Percentiles rank a stretch among this genome's conserved stretches.
phyloP scores from a whole-genome alignment of 306 rosid species.

The Luffa acutangula region DNA sequence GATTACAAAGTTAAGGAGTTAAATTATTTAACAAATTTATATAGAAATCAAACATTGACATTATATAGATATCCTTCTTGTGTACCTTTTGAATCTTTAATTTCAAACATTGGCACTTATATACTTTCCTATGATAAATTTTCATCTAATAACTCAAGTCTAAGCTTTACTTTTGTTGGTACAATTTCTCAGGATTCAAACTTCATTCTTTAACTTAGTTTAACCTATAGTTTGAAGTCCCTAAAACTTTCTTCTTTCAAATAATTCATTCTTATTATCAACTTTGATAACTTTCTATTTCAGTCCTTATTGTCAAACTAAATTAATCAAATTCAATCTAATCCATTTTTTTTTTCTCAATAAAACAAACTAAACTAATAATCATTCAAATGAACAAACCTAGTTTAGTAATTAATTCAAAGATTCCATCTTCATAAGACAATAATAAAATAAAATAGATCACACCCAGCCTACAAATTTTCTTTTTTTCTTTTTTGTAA shows the following conservation, averaged over 20 bases:
- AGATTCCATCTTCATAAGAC: not conserved
- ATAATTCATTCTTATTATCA: not conserved
- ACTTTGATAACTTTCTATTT: not conserved
- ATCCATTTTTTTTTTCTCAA: not conserved
- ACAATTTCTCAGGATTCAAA: not conserved
- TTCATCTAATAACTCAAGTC: not conserved
- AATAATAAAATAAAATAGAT: not conserved
- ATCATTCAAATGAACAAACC: not conserved
- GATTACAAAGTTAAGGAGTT: too few relatives aligned
- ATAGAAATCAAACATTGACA: too few relatives aligned
- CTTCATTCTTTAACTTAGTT: not conserved
- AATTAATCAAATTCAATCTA: not conserved
- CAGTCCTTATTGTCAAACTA: not conserved
- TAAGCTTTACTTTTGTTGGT: not conserved
- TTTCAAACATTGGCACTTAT: not conserved
- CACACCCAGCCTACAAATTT: not conserved
- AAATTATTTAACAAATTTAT: too few relatives aligned
- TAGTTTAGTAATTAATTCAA: not conserved
- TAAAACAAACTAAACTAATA: not conserved
- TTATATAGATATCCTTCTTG: not conserved
- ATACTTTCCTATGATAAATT: too few relatives aligned
- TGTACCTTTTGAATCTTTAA: not conserved
- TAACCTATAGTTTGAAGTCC: not conserved
- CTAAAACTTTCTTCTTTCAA: not conserved
- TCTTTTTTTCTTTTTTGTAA: not conserved